These are phyloP conservation scores for Ophiostoma montium DNA, from an alignment of 2,329 filamentous ascomycete species.

Conservation along the genomic window DNA sequence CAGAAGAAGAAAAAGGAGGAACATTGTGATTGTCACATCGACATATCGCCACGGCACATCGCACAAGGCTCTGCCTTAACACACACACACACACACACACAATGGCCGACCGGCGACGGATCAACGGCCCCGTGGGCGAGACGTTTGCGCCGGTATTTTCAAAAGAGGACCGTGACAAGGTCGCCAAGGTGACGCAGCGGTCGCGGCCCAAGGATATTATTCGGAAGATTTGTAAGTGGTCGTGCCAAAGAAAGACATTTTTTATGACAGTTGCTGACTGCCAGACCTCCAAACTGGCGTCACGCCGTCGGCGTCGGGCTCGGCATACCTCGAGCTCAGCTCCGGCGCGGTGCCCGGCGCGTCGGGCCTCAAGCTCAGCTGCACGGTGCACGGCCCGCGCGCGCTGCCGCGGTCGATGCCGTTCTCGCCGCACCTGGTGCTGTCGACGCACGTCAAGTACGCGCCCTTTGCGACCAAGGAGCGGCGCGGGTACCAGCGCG, in stretches of 20 bases:
- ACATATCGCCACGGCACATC: not conserved
- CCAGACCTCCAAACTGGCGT: conserved; percentile 81
- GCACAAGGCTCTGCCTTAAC: not conserved
- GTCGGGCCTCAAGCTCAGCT: conserved; percentile 71
- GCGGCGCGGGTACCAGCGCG: conserved; percentile 72
- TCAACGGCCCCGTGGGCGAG: conserved; percentile 72
- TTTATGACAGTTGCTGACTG: too few species aligned
- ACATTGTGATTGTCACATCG: not conserved
- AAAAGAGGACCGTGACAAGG: conserved; percentile 24
- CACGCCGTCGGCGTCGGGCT: conserved; percentile 85
- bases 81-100: not conserved
- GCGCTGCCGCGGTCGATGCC: conserved; percentile 79
- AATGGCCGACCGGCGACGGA: conserved; percentile 75
- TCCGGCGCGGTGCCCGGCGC: conserved; percentile 25
- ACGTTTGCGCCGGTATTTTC: conserved; percentile 58
- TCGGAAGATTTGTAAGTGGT: conserved; percentile 67
- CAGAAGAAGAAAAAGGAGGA: not conserved
- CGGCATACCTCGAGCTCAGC: conserved; percentile 66
- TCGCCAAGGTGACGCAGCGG: conserved; percentile 29
- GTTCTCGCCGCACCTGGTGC: conserved; percentile 82
- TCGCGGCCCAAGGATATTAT: conserved; percentile 53
- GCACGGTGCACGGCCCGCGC: conserved; percentile 84
- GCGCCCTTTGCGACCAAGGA: conserved; percentile 81
- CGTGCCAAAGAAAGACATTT: not conserved
- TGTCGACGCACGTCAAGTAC: conserved; percentile 91